phyloP scores from a whole-genome alignment of 176 grass and related monocot genomes.

The Hordeum marinum region DNA sequence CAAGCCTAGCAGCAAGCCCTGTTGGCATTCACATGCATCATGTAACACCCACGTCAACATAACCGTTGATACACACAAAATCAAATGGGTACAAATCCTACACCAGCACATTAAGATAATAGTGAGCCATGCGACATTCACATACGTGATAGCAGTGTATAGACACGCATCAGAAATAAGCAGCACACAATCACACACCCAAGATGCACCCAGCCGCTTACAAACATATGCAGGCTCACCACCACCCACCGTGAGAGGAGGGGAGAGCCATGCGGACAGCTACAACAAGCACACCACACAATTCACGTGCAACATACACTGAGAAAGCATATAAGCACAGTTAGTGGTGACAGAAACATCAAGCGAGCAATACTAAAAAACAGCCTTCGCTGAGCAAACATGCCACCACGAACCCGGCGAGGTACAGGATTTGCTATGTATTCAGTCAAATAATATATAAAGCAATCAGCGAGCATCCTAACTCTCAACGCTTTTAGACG shows the following conservation, averaged over 20 bases:
- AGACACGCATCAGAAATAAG: not conserved
- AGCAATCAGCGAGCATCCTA: not conserved
- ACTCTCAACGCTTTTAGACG: not conserved
- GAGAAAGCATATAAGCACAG: not conserved
- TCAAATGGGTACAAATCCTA: not conserved
- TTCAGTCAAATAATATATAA: not conserved
- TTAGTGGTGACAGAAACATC: not conserved
- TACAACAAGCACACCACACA: not conserved
- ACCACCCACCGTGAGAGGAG: not conserved
- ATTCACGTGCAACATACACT: not conserved
- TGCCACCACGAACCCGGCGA: not conserved
- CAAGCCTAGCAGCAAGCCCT: not conserved
- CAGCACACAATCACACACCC: not conserved
- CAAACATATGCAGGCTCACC: not conserved
- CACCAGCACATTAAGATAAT: not conserved
- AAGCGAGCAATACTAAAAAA: not conserved
- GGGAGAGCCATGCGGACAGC: not conserved
- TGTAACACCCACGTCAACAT: not conserved
- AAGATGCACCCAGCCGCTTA: not conserved
- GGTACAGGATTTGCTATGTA: slow-evolving; percentile 3
- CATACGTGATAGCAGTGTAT: not conserved
- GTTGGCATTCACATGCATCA: not conserved
- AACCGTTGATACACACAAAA: not conserved
- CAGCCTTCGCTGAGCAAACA: not conserved
- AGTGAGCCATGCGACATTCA: not conserved